Conservation (phyloP, 192 early-diverging fungal species). For the Podila epicladia region DNA sequence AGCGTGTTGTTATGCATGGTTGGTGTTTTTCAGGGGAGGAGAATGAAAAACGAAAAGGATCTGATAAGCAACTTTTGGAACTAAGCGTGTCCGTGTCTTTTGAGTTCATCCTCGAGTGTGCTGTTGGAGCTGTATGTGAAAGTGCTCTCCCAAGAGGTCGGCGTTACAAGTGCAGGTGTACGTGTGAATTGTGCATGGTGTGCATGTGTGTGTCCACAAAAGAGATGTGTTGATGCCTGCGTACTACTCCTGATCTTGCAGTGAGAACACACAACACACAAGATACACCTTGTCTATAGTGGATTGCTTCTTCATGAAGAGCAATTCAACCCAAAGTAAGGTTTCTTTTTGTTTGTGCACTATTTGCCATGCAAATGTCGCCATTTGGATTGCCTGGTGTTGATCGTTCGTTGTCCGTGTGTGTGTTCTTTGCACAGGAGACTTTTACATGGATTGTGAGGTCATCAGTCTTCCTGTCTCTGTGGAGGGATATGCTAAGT, state of each 20-base stretch:
- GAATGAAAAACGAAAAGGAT: background rate
- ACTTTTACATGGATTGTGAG: too few species aligned
- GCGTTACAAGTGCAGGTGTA: too few species aligned
- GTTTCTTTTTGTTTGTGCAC: background rate
- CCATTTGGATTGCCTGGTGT: background rate
- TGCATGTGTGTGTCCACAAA: background rate
- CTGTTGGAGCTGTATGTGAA: background rate
- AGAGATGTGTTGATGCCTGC: background rate
- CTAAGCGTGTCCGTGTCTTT: background rate
- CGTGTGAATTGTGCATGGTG: background rate
- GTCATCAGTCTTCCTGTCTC: too few species aligned
- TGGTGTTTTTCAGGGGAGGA: background rate
- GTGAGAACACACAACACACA: too few species aligned
- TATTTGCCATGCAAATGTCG: background rate
- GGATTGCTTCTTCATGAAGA: too few species aligned
- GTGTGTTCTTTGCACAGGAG: background rate
- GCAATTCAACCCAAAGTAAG: background rate
- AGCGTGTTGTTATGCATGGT: background rate
- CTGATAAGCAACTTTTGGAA: background rate
- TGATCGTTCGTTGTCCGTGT: background rate
- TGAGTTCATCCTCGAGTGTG: too few species aligned
- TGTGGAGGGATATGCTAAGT: too few species aligned
- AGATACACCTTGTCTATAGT: too few species aligned
- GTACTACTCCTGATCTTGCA: background rate
- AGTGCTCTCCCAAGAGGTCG: background rate